phyloP scores from a whole-genome alignment of 192 early-diverging fungal genomes.

The Geranomyces variabilis region DNA sequence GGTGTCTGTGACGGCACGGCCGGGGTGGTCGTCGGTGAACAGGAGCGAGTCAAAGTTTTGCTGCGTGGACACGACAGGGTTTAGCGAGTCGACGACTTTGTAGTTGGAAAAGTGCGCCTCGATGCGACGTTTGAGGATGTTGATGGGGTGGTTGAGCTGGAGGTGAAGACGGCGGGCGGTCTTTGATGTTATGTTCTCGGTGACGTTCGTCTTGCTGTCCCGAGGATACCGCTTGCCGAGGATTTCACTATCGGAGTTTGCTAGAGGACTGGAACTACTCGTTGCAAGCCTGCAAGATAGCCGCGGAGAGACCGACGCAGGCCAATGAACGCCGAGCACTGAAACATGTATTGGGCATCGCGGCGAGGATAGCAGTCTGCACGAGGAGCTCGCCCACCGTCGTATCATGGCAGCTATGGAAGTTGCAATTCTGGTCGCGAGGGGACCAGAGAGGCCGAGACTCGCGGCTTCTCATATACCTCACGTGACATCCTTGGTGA shows the following conservation, averaged over 20 bases:
- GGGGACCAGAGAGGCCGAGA: no score
- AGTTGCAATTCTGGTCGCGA: no score
- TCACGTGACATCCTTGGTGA: no score
- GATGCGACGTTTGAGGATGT: conserved; percentile 81
- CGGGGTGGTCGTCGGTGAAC: conserved; percentile 80
- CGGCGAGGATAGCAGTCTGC: no score
- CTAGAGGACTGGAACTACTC: no score
- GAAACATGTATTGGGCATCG: no score
- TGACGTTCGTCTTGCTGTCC: conserved; percentile 81
- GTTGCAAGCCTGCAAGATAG: no score
- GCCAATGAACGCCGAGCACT: no score
- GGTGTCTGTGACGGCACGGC: conserved; percentile 81
- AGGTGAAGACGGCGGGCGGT: conserved; percentile 76
- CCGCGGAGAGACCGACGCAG: no score
- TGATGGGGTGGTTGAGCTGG: conserved; percentile 80
- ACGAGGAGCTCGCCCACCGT: no score
- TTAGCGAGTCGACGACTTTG: conserved; percentile 55
- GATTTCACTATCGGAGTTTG: conserved; percentile 12
- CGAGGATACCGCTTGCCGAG: conserved; percentile 16
- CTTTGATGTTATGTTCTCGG: conserved; percentile 75
- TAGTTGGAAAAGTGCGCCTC: conserved; percentile 71
- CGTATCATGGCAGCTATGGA: no score
- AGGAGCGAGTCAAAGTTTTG: conserved; percentile 94
- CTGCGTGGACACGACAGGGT: conserved; percentile 79
- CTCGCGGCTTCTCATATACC: no score